A percentile compares a stretch with the other conserved stretches of the same genome.
These are phyloP conservation scores for Apocynum venetum DNA, from an alignment of 257 asterid species.

Conservation along the genomic window DNA sequence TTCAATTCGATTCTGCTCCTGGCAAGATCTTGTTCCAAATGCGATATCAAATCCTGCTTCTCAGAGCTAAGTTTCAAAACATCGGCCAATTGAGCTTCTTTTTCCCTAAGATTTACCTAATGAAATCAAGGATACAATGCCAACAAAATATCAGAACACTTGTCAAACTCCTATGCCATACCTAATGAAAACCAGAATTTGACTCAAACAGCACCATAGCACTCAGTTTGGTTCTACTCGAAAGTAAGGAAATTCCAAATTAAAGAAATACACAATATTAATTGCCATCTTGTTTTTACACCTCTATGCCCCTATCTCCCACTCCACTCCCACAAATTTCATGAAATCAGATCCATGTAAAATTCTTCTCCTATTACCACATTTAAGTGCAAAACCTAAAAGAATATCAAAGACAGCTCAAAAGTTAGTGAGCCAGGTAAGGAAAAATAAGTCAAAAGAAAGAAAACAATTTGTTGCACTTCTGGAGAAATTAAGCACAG, in stretches of 20 bases:
- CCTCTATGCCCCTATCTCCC: background rate
- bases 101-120: constrained; percentile 46
- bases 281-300: background rate
- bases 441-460: background rate
- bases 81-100: constrained; percentile 64
- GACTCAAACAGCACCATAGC: background rate
- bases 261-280: background rate
- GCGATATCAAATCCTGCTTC: constrained; percentile 49
- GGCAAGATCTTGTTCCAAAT: constrained; percentile 68
- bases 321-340: background rate
- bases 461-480: background rate
- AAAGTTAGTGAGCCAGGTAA: background rate
- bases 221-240: background rate
- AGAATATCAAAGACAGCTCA: background rate
- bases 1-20: constrained; percentile 52
- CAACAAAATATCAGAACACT: background rate
- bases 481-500: background rate
- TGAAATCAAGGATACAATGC: background rate
- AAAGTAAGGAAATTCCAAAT: background rate
- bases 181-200: background rate
- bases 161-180: background rate
- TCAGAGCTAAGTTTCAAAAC: constrained; percentile 48
- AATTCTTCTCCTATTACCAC: background rate
- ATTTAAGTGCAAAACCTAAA: background rate
- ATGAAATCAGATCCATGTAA: background rate